Percentiles rank a stretch among this genome's conserved stretches.
Evolutionary conservation across 441 rosid species (phyloP).

Genomic region (Mallotus japonicus): DNA sequence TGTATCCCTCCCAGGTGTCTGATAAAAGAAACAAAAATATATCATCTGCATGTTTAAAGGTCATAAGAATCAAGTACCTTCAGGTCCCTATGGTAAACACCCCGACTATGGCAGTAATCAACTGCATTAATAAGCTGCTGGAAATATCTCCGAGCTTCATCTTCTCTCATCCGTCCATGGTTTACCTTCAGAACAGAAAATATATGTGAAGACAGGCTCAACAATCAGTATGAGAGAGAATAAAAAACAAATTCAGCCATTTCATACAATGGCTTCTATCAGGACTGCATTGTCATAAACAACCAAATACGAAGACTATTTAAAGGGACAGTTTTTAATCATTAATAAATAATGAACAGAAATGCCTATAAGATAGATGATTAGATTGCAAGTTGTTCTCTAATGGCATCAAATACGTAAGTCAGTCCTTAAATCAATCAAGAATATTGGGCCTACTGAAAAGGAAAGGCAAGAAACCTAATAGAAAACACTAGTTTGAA

Average conservation of each 20-base stretch:
- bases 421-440: background rate
- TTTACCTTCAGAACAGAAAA: constrained; percentile 51
- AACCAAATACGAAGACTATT: background rate
- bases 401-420: background rate
- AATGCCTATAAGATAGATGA: background rate
- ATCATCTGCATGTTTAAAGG: constrained; percentile 6
- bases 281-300: background rate
- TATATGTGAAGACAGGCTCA: constrained; percentile 9
- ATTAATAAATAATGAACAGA: background rate
- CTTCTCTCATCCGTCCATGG: constrained; percentile 87
- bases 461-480: background rate
- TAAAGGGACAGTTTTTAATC: background rate
- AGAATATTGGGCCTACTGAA: background rate
- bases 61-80: constrained; percentile 48
- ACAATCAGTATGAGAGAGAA: background rate
- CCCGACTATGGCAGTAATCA: constrained; percentile 96
- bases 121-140: constrained; percentile 95
- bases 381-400: background rate
- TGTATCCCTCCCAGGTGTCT: background rate
- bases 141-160: constrained; percentile 84
- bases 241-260: background rate
- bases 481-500: background rate
- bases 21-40: background rate
- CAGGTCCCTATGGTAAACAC: constrained; percentile 92
- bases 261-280: constrained; percentile 4